Base-by-base conservation (phyloP, 2,329 filamentous ascomycete genomes). In the Exserohilum turcica region DNA sequence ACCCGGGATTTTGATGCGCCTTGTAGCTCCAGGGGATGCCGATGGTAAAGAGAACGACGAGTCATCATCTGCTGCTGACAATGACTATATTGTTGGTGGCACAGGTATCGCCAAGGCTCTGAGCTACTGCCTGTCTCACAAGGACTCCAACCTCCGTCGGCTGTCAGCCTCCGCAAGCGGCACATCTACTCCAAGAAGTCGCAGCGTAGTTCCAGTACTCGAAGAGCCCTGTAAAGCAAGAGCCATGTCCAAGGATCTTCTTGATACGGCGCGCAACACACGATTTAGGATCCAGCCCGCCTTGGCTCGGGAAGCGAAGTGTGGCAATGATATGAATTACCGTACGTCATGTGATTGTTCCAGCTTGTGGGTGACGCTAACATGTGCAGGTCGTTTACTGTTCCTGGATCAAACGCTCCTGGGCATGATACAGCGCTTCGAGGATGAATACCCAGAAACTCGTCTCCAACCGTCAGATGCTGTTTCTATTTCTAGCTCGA, bases 51-150 rank as follows among this genome's bases (percentile, higher is more conserved):
- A 76, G 42, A 74, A 84, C 18, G 86, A 88, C 39, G 84, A 87
- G 18, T 81, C 85, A 37, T 85, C 88, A 2, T 80, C 86, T 9
- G 88, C 91, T 6, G 90, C 92, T 0, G 91, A 96, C 61, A 89
- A 96, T 53, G 91, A 97, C 73, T 97, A 97, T 74, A 92, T 97
- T 38, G 94, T 97, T 66, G 92, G 93, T 16, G 93, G 93, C 13
- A 96, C 92, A 0, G 94, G 93, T 21, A 91, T 99, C 1, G 93
- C 96, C 43, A 97, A 96, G 76, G 94, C 94, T 4, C 80, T 99
- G 39, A 87, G 91, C 48, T 95, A 95, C 66, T 96, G 92, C 67
- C 79, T 99, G 43, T 88, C 91, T 64, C 95, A 96, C 70, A 86
- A 90, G 54, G 86, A 88, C 48, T 84, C 84, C 27, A 78, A 84